Percentiles rank a stretch among this genome's conserved stretches.
These are phyloP conservation scores for Tarenaya hassleriana DNA, from an alignment of 345 rosid genomes.

Conservation along the genomic window DNA sequence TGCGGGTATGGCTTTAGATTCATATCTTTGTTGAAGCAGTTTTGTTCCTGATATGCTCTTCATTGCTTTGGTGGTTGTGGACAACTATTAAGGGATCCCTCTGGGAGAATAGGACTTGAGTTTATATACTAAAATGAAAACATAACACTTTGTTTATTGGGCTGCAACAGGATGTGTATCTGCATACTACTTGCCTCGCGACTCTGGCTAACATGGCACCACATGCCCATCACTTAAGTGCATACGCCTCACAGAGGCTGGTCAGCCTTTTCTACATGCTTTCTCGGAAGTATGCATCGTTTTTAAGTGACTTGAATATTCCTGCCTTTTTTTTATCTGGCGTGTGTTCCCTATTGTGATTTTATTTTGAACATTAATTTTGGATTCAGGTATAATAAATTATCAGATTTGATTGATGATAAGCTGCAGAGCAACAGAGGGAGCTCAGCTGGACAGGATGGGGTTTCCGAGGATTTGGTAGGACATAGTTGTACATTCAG, in stretches of 20 bases:
- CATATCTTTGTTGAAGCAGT: background rate
- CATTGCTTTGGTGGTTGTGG: conserved; percentile 15
- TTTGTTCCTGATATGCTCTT: background rate
- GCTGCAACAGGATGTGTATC: conserved; percentile 80
- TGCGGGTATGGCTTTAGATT: conserved; percentile 64
- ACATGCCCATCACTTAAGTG: conserved; percentile 88
- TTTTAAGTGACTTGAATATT: background rate
- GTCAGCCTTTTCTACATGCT: conserved; percentile 98
- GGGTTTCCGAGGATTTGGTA: conserved; percentile 75
- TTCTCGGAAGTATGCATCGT: conserved; percentile 72
- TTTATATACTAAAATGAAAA: background rate
- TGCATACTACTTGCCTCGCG: conserved; percentile 95
- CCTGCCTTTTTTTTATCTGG: background rate
- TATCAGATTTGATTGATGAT: conserved; percentile 61
- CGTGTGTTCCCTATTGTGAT: conserved; percentile 1
- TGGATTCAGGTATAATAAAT: conserved; percentile 72
- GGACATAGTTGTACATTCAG: conserved; percentile 17
- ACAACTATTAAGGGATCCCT: background rate
- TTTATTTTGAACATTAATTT: conserved; percentile 15
- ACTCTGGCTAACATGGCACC: conserved; percentile 99
- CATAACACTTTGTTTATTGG: conserved; percentile 10
- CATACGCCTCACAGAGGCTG: conserved; percentile 94
- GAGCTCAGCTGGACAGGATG: conserved; percentile 41
- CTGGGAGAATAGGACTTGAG: conserved; percentile 11
- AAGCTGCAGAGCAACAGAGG: conserved; percentile 41